Base-by-base conservation (phyloP, 2,329 filamentous ascomycete genomes). In the Leptographium galeiforme region DNA sequence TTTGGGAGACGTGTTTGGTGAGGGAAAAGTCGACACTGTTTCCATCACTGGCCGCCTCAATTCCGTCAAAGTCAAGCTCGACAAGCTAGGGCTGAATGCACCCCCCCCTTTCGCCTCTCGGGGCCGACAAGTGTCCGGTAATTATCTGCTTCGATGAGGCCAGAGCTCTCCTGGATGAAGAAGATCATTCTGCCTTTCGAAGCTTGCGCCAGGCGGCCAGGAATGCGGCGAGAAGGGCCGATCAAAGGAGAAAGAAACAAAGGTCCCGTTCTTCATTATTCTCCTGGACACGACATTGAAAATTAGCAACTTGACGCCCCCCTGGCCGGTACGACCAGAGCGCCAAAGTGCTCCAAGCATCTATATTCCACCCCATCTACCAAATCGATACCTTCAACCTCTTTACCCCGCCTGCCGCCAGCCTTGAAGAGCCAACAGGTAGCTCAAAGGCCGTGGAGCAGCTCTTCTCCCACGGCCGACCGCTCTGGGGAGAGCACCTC, bases 131-230 rank as follows among this genome's bases (percentile, higher is more conserved):
- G 25, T n/a, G 13, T 25, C 40, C 46, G 14, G 18, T 39, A 8
- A 49, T 53, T 7, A 38, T 53, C 18, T 53, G 51, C 19, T 49
- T 53, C 11, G 52, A 53, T 33, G 52, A 53, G 33, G 52, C 52
- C 8, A 30, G 46, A 8, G 33, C 46, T 4, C 47, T 53, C 4
- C 39, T 53, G 6, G 19, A 50, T 10, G 14, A 33, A 6, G 46
- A 10, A 10, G 19, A 30, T 36, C 48, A 34, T 14, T n/a, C 18
- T 30, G 30, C 39, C 16, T 49, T 53, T 16, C 46, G 32, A 5
- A 49, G 12, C n/a, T 16, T 53, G 25, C 51, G 38, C 63, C 32
- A 62, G 32, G 45, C 51, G 6, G 36, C 45, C 6, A 32, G 13
- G 14, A n/a, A 10, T 12, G 0, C 30, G 13, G 45, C 30, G 5